phyloP scores from a whole-genome alignment of 2,329 filamentous ascomycete genomes.

The Orbilia brochopaga region DNA sequence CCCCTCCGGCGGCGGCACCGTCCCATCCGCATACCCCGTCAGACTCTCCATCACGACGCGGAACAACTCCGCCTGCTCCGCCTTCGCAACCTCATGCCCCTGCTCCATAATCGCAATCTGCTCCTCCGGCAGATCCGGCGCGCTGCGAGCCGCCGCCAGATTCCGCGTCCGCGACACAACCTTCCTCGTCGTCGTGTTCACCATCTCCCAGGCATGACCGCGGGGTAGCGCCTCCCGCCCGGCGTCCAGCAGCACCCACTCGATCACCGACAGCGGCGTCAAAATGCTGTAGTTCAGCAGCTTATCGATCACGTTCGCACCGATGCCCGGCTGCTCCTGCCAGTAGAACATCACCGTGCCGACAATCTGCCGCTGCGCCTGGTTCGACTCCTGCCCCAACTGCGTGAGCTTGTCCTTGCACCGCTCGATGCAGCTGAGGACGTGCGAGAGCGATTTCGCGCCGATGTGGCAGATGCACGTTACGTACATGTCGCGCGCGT shows the following conservation, averaged over 20 bases:
- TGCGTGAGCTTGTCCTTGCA: conserved; percentile 86
- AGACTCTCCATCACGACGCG: conserved; percentile 75
- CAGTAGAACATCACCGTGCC: conserved; percentile 90
- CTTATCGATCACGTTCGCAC: conserved; percentile 92
- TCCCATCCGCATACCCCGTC: conserved; percentile 27
- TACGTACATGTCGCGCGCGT: conserved; percentile 91
- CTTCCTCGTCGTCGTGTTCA: conserved; percentile 85
- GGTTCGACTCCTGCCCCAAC: conserved; percentile 75
- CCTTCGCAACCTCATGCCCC: conserved; percentile 71
- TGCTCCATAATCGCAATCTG: conserved; percentile 68
- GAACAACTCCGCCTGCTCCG: conserved; percentile 80
- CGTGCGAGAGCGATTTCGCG: conserved; percentile 93
- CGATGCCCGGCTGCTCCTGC: conserved; percentile 88
- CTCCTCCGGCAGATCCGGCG: conserved; percentile 62
- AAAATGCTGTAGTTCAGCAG: conserved; percentile 96
- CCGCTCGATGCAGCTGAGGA: conserved; percentile 92
- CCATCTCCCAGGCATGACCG: conserved; percentile 84
- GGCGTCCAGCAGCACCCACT: conserved; percentile 81
- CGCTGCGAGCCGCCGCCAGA: conserved; percentile 69
- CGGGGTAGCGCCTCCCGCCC: conserved; percentile 73
- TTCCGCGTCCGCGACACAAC: conserved; percentile 85
- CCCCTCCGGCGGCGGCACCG: conserved; percentile 60
- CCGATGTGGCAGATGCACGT: conserved; percentile 92
- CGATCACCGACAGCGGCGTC: conserved; percentile 79
- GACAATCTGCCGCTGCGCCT: conserved; percentile 84